Evolutionary conservation across 2,329 filamentous ascomycete genomes (phyloP).

Genomic region (Cordyceps tenuipes): DNA sequence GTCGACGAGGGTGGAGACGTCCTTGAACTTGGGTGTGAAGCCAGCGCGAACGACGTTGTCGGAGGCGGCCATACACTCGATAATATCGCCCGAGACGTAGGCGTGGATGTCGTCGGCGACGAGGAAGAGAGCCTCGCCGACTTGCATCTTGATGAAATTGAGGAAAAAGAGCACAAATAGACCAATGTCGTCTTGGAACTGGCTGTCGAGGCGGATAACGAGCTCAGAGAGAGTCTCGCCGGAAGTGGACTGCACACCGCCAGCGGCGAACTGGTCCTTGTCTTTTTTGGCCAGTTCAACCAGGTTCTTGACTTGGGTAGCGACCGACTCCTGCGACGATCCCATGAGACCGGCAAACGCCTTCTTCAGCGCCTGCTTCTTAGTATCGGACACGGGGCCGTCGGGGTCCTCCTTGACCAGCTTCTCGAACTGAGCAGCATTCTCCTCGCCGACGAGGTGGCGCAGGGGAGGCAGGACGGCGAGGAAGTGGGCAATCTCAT

Average conservation of each 20-base stretch:
- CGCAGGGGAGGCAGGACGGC: conserved; percentile 48
- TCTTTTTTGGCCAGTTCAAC: conserved; percentile 62
- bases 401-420: conserved; percentile 32
- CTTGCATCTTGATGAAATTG: conserved; percentile 81
- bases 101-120: conserved; percentile 97
- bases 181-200: conserved; percentile 87
- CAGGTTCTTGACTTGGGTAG: conserved; percentile 54
- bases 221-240: conserved; percentile 69
- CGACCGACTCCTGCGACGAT: conserved; percentile 51
- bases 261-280: conserved; percentile 64
- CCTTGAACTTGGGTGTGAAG: conserved; percentile 98
- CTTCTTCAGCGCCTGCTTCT: conserved; percentile 70
- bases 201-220: conserved; percentile 64
- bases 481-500: conserved; percentile 81
- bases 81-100: conserved; percentile 86
- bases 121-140: conserved; percentile 92
- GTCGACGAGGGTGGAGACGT: conserved; percentile 76
- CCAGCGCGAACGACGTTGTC: conserved; percentile 97
- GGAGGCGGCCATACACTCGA: conserved; percentile 98
- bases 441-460: conserved; percentile 57
- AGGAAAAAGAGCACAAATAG: conserved; percentile 95
- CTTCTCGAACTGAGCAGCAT: conserved; percentile 47
- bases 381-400: conserved; percentile 43
- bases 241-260: conserved; percentile 57
- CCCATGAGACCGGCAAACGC: conserved; percentile 78